Evolutionary conservation across 2,329 filamentous ascomycete genomes (phyloP).

Genomic region (Lomentospora prolificans): DNA sequence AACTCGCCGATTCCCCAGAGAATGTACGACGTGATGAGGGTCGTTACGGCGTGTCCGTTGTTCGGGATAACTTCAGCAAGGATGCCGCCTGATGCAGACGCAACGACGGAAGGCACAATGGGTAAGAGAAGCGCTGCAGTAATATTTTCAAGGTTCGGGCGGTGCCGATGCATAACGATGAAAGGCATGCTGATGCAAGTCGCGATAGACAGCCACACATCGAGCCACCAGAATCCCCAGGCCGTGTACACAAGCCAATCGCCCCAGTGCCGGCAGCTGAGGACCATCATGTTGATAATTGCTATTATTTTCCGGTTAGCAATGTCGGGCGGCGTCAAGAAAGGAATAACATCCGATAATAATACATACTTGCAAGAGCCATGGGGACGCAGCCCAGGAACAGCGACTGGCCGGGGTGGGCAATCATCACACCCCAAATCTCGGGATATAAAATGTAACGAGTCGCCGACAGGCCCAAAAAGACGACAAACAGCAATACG

Average conservation of each 20-base stretch:
- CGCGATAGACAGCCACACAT: conserved; percentile 40
- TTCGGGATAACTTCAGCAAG: conserved; percentile 51
- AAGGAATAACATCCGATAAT: not conserved
- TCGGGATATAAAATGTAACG: conserved; percentile 57
- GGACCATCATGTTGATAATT: conserved; percentile 55
- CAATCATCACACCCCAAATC: conserved; percentile 57
- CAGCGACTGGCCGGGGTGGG: conserved; percentile 55
- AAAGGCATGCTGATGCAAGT: conserved; percentile 47
- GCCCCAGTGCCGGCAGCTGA: conserved; percentile 54
- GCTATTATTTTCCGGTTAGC: conserved; percentile 18
- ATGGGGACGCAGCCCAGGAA: conserved; percentile 62
- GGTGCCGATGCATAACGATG: conserved; percentile 39
- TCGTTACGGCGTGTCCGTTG: conserved; percentile 45
- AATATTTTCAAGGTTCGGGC: conserved; percentile 42
- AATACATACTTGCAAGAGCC: conserved; percentile 44
- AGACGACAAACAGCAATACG: conserved; percentile 43
- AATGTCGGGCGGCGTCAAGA: not conserved
- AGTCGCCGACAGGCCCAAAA: conserved; percentile 42
- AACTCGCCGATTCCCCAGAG: conserved; percentile 55
- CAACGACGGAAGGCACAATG: conserved; percentile 57
- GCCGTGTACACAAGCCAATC: conserved; percentile 42
- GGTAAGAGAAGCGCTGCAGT: conserved; percentile 58
- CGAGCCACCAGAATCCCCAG: conserved; percentile 50
- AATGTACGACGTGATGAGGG: conserved; percentile 54
- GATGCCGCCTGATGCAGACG: conserved; percentile 53